Evolutionary conservation across 805 yeast genomes (phyloP).

Genomic region (Candida pini): DNA sequence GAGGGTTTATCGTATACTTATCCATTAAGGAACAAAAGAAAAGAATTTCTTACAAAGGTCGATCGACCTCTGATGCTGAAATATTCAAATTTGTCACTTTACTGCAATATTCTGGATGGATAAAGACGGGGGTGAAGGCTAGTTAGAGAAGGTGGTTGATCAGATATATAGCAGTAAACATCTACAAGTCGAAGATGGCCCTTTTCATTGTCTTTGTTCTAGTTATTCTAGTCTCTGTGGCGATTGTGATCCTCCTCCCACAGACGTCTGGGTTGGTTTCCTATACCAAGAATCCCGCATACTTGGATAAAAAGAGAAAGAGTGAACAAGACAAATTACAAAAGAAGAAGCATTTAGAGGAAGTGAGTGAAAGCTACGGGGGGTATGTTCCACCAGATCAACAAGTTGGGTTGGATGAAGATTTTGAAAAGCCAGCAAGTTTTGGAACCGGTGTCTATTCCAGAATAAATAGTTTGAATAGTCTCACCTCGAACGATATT

Average conservation of each 20-base stretch:
- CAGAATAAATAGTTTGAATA: slow-evolving; percentile 17
- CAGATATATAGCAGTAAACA: too few relatives aligned
- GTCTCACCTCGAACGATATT: slow-evolving; percentile 23
- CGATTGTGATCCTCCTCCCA: slow-evolving; percentile 21
- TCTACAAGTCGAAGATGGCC: too few relatives aligned
- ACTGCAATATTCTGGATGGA: too few relatives aligned
- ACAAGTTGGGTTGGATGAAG: too few relatives aligned
- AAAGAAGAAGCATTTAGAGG: not conserved
- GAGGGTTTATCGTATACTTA: too few relatives aligned
- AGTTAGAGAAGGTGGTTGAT: too few relatives aligned
- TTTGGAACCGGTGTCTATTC: slow-evolving; percentile 21
- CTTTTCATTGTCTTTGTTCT: slow-evolving; percentile 13
- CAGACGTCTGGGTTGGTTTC: slow-evolving; percentile 23
- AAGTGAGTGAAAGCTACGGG: slow-evolving; percentile 4
- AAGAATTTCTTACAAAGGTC: too few relatives aligned
- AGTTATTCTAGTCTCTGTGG: slow-evolving; percentile 17
- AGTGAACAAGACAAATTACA: slow-evolving; percentile 5
- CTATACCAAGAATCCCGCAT: slow-evolving; percentile 24
- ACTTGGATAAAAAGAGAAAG: slow-evolving; percentile 11
- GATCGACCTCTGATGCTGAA: too few relatives aligned
- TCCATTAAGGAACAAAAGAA: too few relatives aligned
- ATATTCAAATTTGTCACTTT: too few relatives aligned
- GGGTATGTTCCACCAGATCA: slow-evolving; percentile 31
- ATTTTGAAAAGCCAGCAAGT: slow-evolving; percentile 6
- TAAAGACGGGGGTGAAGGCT: too few relatives aligned